A percentile compares a stretch with the other conserved stretches of the same genome.
Evolutionary conservation across 1,139 yeast genomes (phyloP).

Genomic region (Yamadazyma epiphylla): DNA sequence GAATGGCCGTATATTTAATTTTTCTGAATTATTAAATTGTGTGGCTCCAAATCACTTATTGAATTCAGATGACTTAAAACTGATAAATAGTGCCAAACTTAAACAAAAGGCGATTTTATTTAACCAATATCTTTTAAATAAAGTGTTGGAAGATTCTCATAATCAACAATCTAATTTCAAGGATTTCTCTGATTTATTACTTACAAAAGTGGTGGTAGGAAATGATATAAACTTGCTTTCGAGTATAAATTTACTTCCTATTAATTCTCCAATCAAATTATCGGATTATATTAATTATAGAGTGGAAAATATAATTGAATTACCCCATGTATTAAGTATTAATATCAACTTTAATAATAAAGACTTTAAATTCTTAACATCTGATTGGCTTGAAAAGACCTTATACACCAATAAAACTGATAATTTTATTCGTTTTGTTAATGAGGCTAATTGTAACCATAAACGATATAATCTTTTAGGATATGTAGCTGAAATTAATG

Average conservation of each 20-base stretch:
- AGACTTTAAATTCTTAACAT: conserved; percentile 33
- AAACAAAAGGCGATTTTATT: conserved; percentile 49
- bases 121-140: conserved; percentile 55
- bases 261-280: conserved; percentile 12
- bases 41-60: conserved; percentile 48
- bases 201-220: conserved; percentile 35
- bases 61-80: conserved; percentile 45
- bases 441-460: conserved; percentile 17
- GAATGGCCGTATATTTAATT: conserved; percentile 70
- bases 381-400: conserved; percentile 44
- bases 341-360: conserved; percentile 52
- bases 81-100: conserved; percentile 30
- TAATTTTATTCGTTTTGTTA: conserved; percentile 20
- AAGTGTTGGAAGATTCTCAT: conserved; percentile 45
- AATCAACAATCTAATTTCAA: conserved; percentile 17
- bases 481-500: conserved; percentile 64
- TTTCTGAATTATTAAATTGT: conserved; percentile 46
- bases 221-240: conserved; percentile 4
- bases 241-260: conserved; percentile 19
- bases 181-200: conserved; percentile 20
- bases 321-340: conserved; percentile 68
- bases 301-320: conserved; percentile 25
- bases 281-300: conserved; percentile 58
- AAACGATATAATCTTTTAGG: conserved; percentile 59
- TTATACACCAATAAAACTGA: conserved; percentile 6